A percentile compares a stretch with the other conserved stretches of the same genome.
These are phyloP conservation scores for Cutaneotrichosporon sp. DNA, from an alignment of 1,284 basidiomycete genomes.

Conservation along the genomic window DNA sequence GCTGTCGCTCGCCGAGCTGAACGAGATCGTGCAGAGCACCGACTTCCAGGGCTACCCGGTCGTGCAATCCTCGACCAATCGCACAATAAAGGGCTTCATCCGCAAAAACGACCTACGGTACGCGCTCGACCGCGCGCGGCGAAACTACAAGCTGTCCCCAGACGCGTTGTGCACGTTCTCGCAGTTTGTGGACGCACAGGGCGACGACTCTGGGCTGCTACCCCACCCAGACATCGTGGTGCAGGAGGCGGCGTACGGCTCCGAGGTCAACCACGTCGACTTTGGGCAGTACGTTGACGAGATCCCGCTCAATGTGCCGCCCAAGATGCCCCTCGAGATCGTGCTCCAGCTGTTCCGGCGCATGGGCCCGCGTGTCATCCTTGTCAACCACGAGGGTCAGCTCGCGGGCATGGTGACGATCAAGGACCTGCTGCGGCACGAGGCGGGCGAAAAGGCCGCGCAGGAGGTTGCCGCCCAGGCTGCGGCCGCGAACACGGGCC, in stretches of 20 bases:
- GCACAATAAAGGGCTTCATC: conserved; percentile 81
- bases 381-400: conserved; percentile 81
- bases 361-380: conserved; percentile 92
- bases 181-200: conserved; percentile 35
- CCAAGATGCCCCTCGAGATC: conserved; percentile 89
- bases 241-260: conserved; percentile 25
- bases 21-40: conserved; percentile 67
- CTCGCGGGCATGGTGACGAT: conserved; percentile 89
- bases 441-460: conserved; percentile 55
- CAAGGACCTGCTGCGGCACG: conserved; percentile 90
- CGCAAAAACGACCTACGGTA: conserved; percentile 81
- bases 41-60: conserved; percentile 91
- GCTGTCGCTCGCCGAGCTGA: conserved; percentile 73
- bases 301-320: conserved; percentile 92
- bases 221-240: conserved; percentile 40
- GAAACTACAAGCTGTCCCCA: conserved; percentile 62
- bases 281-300: conserved; percentile 92
- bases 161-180: conserved; percentile 74
- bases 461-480: conserved; percentile 13
- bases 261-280: conserved; percentile 58
- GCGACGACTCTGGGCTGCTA: conserved; percentile 25
- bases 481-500: neutral
- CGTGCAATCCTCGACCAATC: conserved; percentile 59
- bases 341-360: conserved; percentile 95
- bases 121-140: conserved; percentile 76